Evolutionary conservation across 768 basidiomycete species (phyloP).

Genomic region (Tricholoma terreum): DNA sequence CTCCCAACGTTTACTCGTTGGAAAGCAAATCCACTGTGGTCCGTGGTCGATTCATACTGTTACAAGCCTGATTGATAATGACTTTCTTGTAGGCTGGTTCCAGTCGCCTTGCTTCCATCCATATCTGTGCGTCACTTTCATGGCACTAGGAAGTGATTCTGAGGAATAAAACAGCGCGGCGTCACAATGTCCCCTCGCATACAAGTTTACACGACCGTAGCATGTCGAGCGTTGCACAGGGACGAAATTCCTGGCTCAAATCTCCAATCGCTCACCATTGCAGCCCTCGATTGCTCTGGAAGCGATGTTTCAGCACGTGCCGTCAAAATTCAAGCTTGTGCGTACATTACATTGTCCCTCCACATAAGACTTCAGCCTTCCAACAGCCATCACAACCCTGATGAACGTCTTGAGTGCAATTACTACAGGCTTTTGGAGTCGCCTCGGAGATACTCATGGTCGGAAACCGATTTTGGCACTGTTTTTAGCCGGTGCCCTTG

Average conservation of each 20-base stretch:
- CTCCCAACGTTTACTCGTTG: slow-evolving; percentile 20
- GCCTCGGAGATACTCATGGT: slow-evolving; percentile 71
- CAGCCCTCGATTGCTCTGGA: slow-evolving; percentile 29
- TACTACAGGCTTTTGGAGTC: slow-evolving; percentile 87
- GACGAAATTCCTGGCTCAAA: slow-evolving; percentile 17
- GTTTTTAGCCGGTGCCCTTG: slow-evolving; percentile 64
- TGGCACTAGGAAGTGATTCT: slow-evolving; percentile 9
- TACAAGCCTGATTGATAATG: slow-evolving; percentile 1
- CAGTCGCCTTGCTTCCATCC: slow-evolving; percentile 69
- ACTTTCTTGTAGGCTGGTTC: slow-evolving; percentile 2
- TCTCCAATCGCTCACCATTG: slow-evolving; percentile 8
- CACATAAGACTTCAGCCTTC: background rate
- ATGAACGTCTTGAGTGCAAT: slow-evolving; percentile 80
- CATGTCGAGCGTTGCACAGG: slow-evolving; percentile 52
- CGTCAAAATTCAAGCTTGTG: slow-evolving; percentile 68
- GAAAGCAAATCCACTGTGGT: slow-evolving; percentile 47
- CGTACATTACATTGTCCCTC: slow-evolving; percentile 8
- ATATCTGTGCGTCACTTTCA: slow-evolving; percentile 56
- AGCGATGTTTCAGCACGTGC: slow-evolving; percentile 66
- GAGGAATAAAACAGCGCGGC: slow-evolving; percentile 51
- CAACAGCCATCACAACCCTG: slow-evolving; percentile 60
- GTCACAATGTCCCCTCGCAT: slow-evolving; percentile 78
- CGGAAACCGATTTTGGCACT: slow-evolving; percentile 71
- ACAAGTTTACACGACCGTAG: slow-evolving; percentile 75
- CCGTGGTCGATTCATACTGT: slow-evolving; percentile 9